A percentile compares a stretch with the other conserved stretches of the same genome.
Evolutionary conservation across 2,329 filamentous ascomycete species (phyloP).

Genomic region (Talaromyces funiculosus): DNA sequence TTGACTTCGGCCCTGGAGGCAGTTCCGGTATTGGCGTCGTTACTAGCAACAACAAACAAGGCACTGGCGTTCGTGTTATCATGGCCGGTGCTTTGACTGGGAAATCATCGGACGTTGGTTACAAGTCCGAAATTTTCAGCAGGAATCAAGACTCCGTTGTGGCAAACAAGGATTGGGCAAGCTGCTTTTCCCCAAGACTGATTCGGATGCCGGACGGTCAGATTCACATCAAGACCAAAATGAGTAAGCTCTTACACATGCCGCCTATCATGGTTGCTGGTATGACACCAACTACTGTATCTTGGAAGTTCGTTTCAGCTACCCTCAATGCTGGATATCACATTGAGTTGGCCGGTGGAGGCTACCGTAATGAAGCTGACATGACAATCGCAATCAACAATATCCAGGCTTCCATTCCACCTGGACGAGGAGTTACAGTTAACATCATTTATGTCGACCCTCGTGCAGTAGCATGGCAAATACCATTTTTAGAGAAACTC

Average conservation of each 20-base stretch:
- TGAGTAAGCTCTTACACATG: conserved; percentile 80
- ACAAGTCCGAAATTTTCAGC: conserved; percentile 35
- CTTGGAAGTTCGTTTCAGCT: conserved; percentile 84
- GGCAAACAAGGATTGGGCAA: background rate
- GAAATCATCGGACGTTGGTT: conserved; percentile 83
- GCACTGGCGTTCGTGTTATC: conserved; percentile 92
- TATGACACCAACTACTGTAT: conserved; percentile 86
- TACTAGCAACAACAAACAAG: conserved; percentile 98
- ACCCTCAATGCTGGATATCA: conserved; percentile 95
- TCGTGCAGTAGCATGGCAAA: conserved; percentile 85
- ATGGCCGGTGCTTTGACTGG: conserved; percentile 86
- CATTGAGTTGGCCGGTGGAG: conserved; percentile 82
- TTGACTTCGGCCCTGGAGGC: conserved; percentile 94
- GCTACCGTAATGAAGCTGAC: conserved; percentile 69
- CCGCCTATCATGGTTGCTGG: conserved; percentile 86
- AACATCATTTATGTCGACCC: conserved; percentile 91
- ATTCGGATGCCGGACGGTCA: conserved; percentile 81
- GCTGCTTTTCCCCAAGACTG: conserved; percentile 64
- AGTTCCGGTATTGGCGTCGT: conserved; percentile 92
- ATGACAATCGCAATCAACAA: conserved; percentile 79
- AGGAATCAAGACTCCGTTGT: background rate
- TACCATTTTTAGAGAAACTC: conserved; percentile 72
- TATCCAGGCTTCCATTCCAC: conserved; percentile 78
- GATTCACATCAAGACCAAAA: conserved; percentile 93
- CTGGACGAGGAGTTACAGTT: conserved; percentile 79